Percentiles rank a stretch among this genome's conserved stretches.
phyloP scores from a whole-genome alignment of 2,329 filamentous ascomycete genomes.

The Kalmusia sp. region DNA sequence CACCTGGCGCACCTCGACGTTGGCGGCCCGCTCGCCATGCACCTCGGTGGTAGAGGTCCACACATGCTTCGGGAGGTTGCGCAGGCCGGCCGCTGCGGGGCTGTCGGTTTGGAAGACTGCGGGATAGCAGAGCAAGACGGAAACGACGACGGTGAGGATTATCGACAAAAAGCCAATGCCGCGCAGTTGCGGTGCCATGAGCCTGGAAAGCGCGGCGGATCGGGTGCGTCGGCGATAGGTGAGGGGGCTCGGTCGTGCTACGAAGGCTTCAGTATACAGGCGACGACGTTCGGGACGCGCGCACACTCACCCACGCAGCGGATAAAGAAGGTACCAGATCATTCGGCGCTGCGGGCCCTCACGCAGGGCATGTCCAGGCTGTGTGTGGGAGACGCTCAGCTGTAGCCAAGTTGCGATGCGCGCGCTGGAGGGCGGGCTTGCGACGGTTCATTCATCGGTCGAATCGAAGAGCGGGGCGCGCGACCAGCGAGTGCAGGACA shows the following conservation, averaged over 20 bases:
- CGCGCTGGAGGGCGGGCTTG: slow-evolving; percentile 26
- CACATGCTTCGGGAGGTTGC: slow-evolving; percentile 77
- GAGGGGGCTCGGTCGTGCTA: slow-evolving; percentile 77
- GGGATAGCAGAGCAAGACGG: slow-evolving; percentile 74
- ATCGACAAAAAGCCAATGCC: slow-evolving; percentile 78
- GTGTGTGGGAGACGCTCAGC: slow-evolving; percentile 14
- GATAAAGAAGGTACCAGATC: slow-evolving; percentile 82
- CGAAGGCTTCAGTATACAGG: slow-evolving; percentile 20
- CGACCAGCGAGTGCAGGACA: not conserved
- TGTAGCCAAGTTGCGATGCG: slow-evolving; percentile 32
- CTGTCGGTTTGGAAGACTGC: slow-evolving; percentile 78
- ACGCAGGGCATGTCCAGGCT: slow-evolving; percentile 27
- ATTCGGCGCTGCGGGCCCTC: slow-evolving; percentile 50
- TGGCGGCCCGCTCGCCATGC: slow-evolving; percentile 59
- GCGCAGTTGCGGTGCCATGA: slow-evolving; percentile 74
- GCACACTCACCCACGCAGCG: slow-evolving; percentile 72
- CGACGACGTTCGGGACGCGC: slow-evolving; percentile 1
- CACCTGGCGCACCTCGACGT: slow-evolving; percentile 82
- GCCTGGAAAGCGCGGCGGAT: slow-evolving; percentile 70
- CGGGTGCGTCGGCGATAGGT: slow-evolving; percentile 69
- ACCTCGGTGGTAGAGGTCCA: slow-evolving; percentile 78
- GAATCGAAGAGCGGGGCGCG: slow-evolving; percentile 16
- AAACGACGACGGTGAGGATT: slow-evolving; percentile 74
- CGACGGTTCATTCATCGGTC: slow-evolving; percentile 35
- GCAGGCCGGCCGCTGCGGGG: slow-evolving; percentile 73